phyloP scores from a whole-genome alignment of 495 filamentous ascomycete genomes.

The Daldinia loculata region DNA sequence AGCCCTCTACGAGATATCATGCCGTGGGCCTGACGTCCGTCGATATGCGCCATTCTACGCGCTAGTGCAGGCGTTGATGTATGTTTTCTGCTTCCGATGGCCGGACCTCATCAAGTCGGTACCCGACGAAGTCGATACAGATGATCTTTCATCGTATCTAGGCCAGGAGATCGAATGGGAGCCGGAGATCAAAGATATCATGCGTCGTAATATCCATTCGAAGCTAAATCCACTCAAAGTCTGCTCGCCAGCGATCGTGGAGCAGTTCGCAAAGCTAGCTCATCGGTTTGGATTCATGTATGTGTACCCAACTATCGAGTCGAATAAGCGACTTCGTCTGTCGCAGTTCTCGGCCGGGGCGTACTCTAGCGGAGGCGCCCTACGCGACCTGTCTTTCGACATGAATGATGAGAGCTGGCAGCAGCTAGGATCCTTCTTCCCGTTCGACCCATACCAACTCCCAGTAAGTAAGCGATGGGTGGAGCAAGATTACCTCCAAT shows the following conservation, averaged over 20 bases:
- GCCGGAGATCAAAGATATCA: slow-evolving; percentile 71
- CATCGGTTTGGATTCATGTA: slow-evolving; percentile 86
- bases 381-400: slow-evolving; percentile 71
- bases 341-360: slow-evolving; percentile 62
- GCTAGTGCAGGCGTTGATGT: slow-evolving; percentile 83
- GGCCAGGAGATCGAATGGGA: slow-evolving; percentile 77
- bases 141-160: slow-evolving; percentile 63
- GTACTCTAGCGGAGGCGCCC: slow-evolving; percentile 56
- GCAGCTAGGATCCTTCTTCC: slow-evolving; percentile 91
- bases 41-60: slow-evolving; percentile 88
- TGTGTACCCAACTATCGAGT: slow-evolving; percentile 85
- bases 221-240: slow-evolving; percentile 95
- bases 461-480: slow-evolving; percentile 87
- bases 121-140: slow-evolving; percentile 58
- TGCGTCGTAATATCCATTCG: slow-evolving; percentile 79
- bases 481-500: slow-evolving; percentile 82
- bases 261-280: slow-evolving; percentile 87
- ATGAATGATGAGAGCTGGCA: slow-evolving; percentile 72
- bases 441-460: slow-evolving; percentile 94
- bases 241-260: slow-evolving; percentile 90
- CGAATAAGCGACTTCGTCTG: slow-evolving; percentile 84
- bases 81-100: slow-evolving; percentile 99
- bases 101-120: slow-evolving; percentile 76
- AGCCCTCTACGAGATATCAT: slow-evolving; percentile 67
- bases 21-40: slow-evolving; percentile 83